phyloP scores from a whole-genome alignment of 208 protist genomes.

The Crithidia sp. region DNA sequence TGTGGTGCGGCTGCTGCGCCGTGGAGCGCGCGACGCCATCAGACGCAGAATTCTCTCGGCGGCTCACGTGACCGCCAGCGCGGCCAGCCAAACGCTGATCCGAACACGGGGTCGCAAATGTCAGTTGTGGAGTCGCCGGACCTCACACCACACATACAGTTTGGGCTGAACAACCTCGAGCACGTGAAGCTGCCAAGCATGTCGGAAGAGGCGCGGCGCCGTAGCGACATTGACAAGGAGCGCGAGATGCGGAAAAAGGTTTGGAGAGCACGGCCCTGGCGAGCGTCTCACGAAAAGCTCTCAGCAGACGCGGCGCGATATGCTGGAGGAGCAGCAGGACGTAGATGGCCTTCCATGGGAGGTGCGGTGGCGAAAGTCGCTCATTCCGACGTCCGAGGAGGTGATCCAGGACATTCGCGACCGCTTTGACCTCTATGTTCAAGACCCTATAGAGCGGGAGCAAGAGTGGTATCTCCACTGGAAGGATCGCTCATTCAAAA shows the following conservation, averaged over 20 bases:
- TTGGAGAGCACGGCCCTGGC: slow-evolving; percentile 80
- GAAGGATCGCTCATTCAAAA: slow-evolving; percentile 88
- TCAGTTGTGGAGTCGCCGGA: slow-evolving; percentile 83
- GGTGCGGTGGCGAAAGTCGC: slow-evolving; percentile 80
- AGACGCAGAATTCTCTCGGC: slow-evolving; percentile 53
- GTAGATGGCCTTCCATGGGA: slow-evolving; percentile 91
- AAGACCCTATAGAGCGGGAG: slow-evolving; percentile 90
- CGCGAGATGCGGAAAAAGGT: slow-evolving; percentile 71
- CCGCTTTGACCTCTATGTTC: slow-evolving; percentile 88
- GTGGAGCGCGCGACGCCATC: slow-evolving; percentile 27
- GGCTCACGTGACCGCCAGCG: slow-evolving; percentile 71
- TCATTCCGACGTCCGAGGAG: slow-evolving; percentile 90
- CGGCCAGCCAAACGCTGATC: slow-evolving; percentile 73
- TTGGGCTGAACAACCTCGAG: slow-evolving; percentile 79
- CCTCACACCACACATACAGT: slow-evolving; percentile 75
- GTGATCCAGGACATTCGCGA: slow-evolving; percentile 90
- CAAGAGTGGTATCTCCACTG: slow-evolving; percentile 93
- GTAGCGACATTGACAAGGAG: slow-evolving; percentile 83
- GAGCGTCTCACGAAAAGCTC: slow-evolving; percentile 79
- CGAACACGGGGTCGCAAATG: slow-evolving; percentile 74
- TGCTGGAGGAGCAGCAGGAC: slow-evolving; percentile 89
- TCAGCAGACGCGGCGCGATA: slow-evolving; percentile 73
- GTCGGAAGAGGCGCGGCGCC: slow-evolving; percentile 44
- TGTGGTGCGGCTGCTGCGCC: slow-evolving; percentile 5
- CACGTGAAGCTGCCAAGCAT: slow-evolving; percentile 76